Percentiles rank a stretch among this genome's conserved stretches.
Evolutionary conservation across 805 yeast genomes (phyloP).

Genomic region (Starmerella roubikii): DNA sequence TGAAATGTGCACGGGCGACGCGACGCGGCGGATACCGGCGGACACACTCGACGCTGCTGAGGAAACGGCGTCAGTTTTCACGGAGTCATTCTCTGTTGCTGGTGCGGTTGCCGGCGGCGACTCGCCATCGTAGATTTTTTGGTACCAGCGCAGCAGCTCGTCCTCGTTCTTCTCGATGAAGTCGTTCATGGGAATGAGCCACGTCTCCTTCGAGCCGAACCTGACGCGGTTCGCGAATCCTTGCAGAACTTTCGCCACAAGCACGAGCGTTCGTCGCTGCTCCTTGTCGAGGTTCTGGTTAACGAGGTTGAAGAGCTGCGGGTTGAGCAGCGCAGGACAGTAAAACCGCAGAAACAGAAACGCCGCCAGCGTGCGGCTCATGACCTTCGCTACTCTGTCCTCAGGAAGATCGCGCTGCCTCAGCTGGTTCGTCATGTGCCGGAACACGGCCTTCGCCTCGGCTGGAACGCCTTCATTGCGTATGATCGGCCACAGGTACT

Average conservation of each 20-base stretch:
- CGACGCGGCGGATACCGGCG: background rate
- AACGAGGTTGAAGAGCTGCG: conserved; percentile 66
- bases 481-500: conserved; percentile 19
- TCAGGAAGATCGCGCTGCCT: conserved; percentile 3
- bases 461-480: conserved; percentile 18
- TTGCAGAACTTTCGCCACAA: conserved; percentile 61
- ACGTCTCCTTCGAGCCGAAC: conserved; percentile 77
- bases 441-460: conserved; percentile 17
- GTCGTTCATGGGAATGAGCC: conserved; percentile 52
- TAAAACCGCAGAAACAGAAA: conserved; percentile 72
- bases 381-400: conserved; percentile 13
- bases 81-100: no score
- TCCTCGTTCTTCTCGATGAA: conserved; percentile 46
- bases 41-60: background rate
- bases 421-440: conserved; percentile 12
- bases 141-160: conserved; percentile 57
- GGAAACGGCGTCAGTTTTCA: background rate
- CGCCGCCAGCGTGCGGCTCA: conserved; percentile 67
- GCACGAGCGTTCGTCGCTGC: conserved; percentile 63
- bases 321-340: conserved; percentile 86
- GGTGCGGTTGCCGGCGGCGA: no score
- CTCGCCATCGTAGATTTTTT: conserved; percentile 38
- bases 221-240: conserved; percentile 63
- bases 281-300: conserved; percentile 56
- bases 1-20: background rate